These are phyloP conservation scores for Linum tenue DNA, from an alignment of 345 rosid species.

Conservation along the genomic window DNA sequence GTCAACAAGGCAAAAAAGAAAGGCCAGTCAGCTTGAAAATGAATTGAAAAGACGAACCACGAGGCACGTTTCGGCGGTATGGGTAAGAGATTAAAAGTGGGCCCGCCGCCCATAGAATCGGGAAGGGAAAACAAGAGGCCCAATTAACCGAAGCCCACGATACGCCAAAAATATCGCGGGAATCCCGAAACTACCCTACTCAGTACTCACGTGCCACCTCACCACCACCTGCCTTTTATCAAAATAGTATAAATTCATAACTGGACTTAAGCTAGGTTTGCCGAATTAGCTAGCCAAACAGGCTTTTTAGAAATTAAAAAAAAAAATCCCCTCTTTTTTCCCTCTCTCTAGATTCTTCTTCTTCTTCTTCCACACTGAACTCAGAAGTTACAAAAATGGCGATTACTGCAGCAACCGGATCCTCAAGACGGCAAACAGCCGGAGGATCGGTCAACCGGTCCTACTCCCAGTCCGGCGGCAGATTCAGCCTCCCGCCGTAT, in stretches of 20 bases:
- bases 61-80: too few species aligned
- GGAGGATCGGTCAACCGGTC: conserved; percentile 33
- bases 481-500: conserved; percentile 22
- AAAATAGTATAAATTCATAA: conserved; percentile 36
- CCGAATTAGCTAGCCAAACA: conserved; percentile 32
- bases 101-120: too few species aligned
- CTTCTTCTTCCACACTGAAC: not conserved
- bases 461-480: conserved; percentile 27
- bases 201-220: not conserved
- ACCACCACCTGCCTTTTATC: not conserved
- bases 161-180: conserved; percentile 14
- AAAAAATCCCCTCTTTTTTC: not conserved
- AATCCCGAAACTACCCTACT: not conserved
- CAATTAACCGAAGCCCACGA: too few species aligned
- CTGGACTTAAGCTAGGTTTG: conserved; percentile 40
- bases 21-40: too few species aligned
- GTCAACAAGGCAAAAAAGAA: too few species aligned
- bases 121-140: too few species aligned
- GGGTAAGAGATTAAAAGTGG: too few species aligned
- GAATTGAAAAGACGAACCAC: too few species aligned
- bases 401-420: conserved; percentile 17
- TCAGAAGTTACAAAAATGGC: conserved; percentile 29
- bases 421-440: conserved; percentile 31
- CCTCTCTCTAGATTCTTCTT: conserved; percentile 15
- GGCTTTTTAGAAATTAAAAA: not conserved